Evolutionary conservation across 1,139 yeast species (phyloP), one percentile per base, ranked within the genome.

Genomic region (Debaryomyces udenii): DNA sequence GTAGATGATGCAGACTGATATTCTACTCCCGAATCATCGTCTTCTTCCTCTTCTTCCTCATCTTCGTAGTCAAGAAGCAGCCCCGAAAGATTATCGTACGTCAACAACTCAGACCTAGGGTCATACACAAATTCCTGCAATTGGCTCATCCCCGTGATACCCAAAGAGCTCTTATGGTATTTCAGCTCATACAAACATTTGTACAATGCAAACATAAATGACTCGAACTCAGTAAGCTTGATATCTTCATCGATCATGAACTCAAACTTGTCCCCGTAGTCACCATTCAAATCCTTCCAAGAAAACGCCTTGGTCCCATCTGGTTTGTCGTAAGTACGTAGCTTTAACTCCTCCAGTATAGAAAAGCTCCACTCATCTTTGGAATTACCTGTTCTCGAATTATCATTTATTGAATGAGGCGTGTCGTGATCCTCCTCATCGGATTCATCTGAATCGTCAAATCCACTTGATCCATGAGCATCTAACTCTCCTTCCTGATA

Each of bases 221-320:
- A 70, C 23, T 83, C 84, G 38, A 88, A 74, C 18, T 82, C 83
- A 28, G 66, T 68, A 3, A 66, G 54, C 23, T 83, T 72, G 6
- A 84, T 78, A n/a, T 75, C 74, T 35, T 76, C 77, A 46, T 83
- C 89, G 41, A 90, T 78, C 15, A 86, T 74, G 63, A 89, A 91
- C 61, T 89, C 96, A 62, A 86, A 90, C 46, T 74, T 68, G 57
- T 91, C 98, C 11, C 91, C 97, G n/a, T 74, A 70, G 52, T 89
- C 96, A 23, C 96, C 96, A 38, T 84, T 84, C 39, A 83, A 59
- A 52, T 93, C 96, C 18, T 69, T 70, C 99, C 99, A 93, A 0
- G 83, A 73, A 33, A 93, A 76, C 1, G 84, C 81, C 32, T 50
- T 55, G 9, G 59, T 47, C 2, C 74, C 72, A 42, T 66, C 64